A percentile compares a stretch with the other conserved stretches of the same genome.
These are phyloP conservation scores for Jamesozyma spencerorum DNA, from an alignment of 805 yeast species.

Conservation along the genomic window DNA sequence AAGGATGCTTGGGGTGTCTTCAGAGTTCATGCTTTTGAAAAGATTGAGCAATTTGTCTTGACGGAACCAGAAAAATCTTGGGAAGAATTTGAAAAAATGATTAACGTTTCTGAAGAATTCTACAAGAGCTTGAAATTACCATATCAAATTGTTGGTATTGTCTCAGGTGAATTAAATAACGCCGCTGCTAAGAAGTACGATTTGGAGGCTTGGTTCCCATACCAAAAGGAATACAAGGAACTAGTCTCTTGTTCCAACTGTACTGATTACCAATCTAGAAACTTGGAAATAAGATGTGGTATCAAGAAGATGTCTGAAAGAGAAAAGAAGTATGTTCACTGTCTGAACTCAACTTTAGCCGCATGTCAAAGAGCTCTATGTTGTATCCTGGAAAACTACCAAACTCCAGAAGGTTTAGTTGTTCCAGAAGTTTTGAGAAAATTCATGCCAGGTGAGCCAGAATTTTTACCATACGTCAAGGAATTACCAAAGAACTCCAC, in stretches of 20 bases:
- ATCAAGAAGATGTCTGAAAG: conserved; percentile 89
- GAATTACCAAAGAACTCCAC: conserved; percentile 93
- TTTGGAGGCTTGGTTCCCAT: conserved; percentile 99
- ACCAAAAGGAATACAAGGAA: conserved; percentile 96
- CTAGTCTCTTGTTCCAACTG: conserved; percentile 97
- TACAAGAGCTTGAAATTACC: conserved; percentile 88
- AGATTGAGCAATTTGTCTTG: conserved; percentile 90
- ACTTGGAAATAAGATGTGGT: conserved; percentile 97
- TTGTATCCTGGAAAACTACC: conserved; percentile 95
- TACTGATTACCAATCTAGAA: conserved; percentile 98
- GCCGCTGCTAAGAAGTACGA: conserved; percentile 99
- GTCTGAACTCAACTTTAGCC: conserved; percentile 92
- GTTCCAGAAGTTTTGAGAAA: conserved; percentile 93
- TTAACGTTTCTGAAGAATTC: conserved; percentile 80
- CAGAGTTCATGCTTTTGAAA: conserved; percentile 97
- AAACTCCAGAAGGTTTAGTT: conserved; percentile 88
- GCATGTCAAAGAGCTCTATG: conserved; percentile 98
- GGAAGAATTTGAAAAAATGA: conserved; percentile 96
- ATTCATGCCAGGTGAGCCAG: conserved; percentile 98
- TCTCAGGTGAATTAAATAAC: conserved; percentile 95
- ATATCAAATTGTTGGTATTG: conserved; percentile 95
- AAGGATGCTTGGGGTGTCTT: conserved; percentile 99
- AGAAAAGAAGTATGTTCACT: conserved; percentile 96
- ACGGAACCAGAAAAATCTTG: conserved; percentile 98
- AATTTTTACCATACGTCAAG: conserved; percentile 80